Base-by-base conservation (phyloP, 441 rosid genomes). In the Aleurites moluccanus region DNA sequence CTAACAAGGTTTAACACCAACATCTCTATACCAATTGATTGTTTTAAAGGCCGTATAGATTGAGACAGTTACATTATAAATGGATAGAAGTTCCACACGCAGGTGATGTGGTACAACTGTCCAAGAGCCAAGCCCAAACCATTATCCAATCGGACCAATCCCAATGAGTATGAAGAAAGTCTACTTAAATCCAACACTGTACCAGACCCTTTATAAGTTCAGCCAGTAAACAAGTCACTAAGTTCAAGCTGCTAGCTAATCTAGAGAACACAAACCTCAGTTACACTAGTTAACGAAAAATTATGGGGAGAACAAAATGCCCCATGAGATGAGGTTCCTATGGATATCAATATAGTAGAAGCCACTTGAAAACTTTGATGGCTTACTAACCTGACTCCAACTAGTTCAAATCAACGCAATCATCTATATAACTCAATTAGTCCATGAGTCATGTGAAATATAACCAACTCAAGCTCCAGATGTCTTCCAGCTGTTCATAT, bases 371-470 rank as follows among this genome's bases (percentile, higher is more conserved):
- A 56, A 67, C 47, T 79, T 74, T 73, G 63, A 73, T 69, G 75
- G 63, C 77, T 65, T 47, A 76, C 81, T 69, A 52, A 84, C 82
- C 85, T 81, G 70, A 77, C 78, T 79, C 74, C 64, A 70, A 77
- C 72, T 79, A 73, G 85, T 70, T 82, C 82, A 84, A 65, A 77
- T 63, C 82, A 79, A 78, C 71, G 78, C 75, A 77, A 71, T 70
- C 77, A 45, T 71, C 75, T 62, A 74, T 74, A 78, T 45, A 60
- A 80, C 72, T 78, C 86, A 75, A 27, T 50, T 56, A 77, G 78
- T 69, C 77, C 79, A 73, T 30, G 65, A 76, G 65, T 73, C 69
- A 49, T 73, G 73, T 61, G 62, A 79, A 78, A 73, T 47, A 70
- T 55, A 70, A 80, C 78, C 67, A 56, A 83, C 64, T 73, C 83